phyloP scores from a whole-genome alignment of 108 stramenopile species.

The Aureococcus anophagefferens region DNA sequence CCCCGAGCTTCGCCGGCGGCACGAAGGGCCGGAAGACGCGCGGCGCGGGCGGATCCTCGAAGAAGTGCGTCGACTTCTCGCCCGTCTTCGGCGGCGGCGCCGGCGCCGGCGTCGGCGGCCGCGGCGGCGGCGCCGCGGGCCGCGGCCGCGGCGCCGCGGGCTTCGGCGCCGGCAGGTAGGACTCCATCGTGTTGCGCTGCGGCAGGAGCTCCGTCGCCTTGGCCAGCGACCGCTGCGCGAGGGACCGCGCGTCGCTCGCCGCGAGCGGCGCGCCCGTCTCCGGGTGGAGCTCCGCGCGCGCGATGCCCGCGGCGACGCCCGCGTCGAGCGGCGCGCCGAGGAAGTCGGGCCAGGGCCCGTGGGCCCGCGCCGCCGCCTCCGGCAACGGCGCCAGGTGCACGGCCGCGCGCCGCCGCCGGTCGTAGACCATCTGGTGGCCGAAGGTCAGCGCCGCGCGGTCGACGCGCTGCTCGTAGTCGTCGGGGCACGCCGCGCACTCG shows the following conservation, averaged over 20 bases:
- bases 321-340: background rate
- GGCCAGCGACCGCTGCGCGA: background rate
- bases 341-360: background rate
- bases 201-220: background rate
- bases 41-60: too few relatives aligned
- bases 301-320: background rate
- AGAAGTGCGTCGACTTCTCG: too few relatives aligned
- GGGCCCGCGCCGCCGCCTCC: too few relatives aligned
- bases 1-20: too few relatives aligned
- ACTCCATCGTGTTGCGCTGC: background rate
- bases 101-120: too few relatives aligned
- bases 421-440: conserved; percentile 72
- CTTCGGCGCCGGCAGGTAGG: background rate
- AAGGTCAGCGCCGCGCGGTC: conserved; percentile 70
- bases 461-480: conserved; percentile 62
- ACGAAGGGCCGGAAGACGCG: too few relatives aligned
- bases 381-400: background rate
- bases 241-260: background rate
- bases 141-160: too few relatives aligned
- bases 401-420: background rate
- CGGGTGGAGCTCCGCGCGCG: background rate
- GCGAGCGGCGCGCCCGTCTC: background rate
- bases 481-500: conserved; percentile 29
- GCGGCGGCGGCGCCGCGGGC: too few relatives aligned
- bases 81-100: too few relatives aligned